Evolutionary conservation across 257 asterid genomes (phyloP).

Genomic region (Ligustrum vulgare): DNA sequence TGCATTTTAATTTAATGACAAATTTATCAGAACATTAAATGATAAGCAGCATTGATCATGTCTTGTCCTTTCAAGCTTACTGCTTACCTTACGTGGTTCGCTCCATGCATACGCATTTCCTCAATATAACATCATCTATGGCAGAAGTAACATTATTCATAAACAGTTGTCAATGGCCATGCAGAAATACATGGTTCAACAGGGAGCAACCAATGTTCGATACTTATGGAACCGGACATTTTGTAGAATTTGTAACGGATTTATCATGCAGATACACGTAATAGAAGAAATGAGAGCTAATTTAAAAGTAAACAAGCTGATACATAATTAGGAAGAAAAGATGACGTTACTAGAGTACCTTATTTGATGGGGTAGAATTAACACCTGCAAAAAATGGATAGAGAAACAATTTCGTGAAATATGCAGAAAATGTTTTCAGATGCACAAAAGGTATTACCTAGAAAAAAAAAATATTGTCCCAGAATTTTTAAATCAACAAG

Average conservation of each 20-base stretch:
- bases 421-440: background rate
- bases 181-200: background rate
- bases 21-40: background rate
- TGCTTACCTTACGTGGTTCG: background rate
- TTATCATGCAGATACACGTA: background rate
- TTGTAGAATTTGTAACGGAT: background rate
- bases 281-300: background rate
- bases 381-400: constrained; percentile 49
- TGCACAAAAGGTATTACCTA: no score
- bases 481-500: background rate
- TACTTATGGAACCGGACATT: background rate
- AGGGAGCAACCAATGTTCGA: background rate
- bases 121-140: background rate
- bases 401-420: constrained; percentile 27
- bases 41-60: background rate
- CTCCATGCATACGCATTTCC: background rate
- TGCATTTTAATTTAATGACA: background rate
- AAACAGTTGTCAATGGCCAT: background rate
- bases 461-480: background rate
- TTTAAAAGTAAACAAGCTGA: background rate
- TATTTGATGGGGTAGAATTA: constrained; percentile 43
- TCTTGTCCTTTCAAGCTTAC: background rate
- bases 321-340: background rate
- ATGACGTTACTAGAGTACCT: constrained; percentile 45
- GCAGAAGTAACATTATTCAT: background rate